Conservation (phyloP, 148 eudicot genomes). For the Fagopyrum tataricum region DNA sequence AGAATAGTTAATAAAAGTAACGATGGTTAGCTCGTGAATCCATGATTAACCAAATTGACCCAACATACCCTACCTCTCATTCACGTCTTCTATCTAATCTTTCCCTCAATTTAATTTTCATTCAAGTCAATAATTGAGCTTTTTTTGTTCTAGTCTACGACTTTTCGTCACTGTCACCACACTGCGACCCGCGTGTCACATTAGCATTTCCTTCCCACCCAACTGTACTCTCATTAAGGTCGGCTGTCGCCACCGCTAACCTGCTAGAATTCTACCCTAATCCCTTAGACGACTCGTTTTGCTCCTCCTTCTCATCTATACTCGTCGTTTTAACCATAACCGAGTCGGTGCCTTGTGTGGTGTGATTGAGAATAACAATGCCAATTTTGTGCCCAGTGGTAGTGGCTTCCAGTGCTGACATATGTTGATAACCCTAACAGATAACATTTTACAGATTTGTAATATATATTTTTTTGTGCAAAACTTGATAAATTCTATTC, state of each 20-base stretch:
- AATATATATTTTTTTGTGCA: background rate
- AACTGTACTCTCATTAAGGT: conserved; percentile 4
- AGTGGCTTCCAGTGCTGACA: background rate
- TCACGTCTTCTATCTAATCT: background rate
- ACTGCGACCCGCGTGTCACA: background rate
- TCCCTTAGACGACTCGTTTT: background rate
- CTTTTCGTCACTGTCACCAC: background rate
- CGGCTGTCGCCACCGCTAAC: background rate
- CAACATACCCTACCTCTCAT: background rate
- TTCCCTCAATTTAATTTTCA: background rate
- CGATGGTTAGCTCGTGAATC: background rate
- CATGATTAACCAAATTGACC: conserved; percentile 6
- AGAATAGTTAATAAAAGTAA: background rate
- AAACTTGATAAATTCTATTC: background rate
- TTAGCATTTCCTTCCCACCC: background rate
- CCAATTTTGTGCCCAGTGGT: background rate
- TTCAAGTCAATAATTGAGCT: background rate
- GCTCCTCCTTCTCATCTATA: background rate
- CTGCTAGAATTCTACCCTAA: conserved; percentile 2
- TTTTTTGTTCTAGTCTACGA: background rate
- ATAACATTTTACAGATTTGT: background rate
- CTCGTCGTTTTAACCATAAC: background rate
- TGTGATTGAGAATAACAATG: background rate
- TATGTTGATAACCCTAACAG: background rate
- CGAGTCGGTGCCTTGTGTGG: conserved; percentile 8